These are phyloP conservation scores for Alternaria viburni DNA, from an alignment of 2,329 filamentous ascomycete genomes.

Conservation along the genomic window DNA sequence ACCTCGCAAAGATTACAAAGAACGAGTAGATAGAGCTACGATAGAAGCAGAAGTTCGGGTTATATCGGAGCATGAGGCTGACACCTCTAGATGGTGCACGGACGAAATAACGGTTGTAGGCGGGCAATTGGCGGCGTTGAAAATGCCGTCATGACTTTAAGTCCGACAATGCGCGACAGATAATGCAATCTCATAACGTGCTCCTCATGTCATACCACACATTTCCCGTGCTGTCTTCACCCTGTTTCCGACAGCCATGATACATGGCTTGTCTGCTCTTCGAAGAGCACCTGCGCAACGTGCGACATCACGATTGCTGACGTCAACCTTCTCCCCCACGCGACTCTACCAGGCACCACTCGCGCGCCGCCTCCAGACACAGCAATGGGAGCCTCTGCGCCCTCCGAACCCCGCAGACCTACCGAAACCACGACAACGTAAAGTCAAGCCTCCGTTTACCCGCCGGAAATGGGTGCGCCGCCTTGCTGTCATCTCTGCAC, in stretches of 20 bases:
- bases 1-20: neutral
- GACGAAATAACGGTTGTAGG: slow-evolving; percentile 1
- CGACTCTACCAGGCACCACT: slow-evolving; percentile 19
- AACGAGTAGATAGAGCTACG: neutral
- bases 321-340: slow-evolving; percentile 15
- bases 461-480: slow-evolving; percentile 79
- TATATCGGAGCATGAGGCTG: neutral
- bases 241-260: slow-evolving; percentile 40
- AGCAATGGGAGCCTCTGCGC: slow-evolving; percentile 51
- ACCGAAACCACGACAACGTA: slow-evolving; percentile 58
- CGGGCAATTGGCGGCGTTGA: slow-evolving; percentile 10
- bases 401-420: slow-evolving; percentile 82
- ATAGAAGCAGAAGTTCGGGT: neutral
- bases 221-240: slow-evolving; percentile 3
- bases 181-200: slow-evolving; percentile 8
- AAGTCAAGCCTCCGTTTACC: slow-evolving; percentile 73
- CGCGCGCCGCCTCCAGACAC: slow-evolving; percentile 39
- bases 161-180: slow-evolving; percentile 17
- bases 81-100: slow-evolving; percentile 1
- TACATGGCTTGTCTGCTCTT: slow-evolving; percentile 46
- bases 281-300: slow-evolving; percentile 34
- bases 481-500: slow-evolving; percentile 66
- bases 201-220: slow-evolving; percentile 40
- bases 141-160: slow-evolving; percentile 35
- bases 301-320: slow-evolving; percentile 30